These are phyloP conservation scores for Medicago truncatula DNA, from an alignment of 306 rosid species.

Conservation along the genomic window MtrunA17r5.0-ANR NC_053042.1:17329501-17330000, in stretches of 20 bases:
- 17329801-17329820: conserved; percentile 45
- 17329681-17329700: not conserved
- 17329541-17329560: too few relatives aligned
- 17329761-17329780: not conserved
- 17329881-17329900: conserved; percentile 89
- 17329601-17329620: too few relatives aligned
- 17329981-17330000: conserved; percentile 97
- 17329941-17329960: conserved; percentile 92
- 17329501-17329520: too few relatives aligned
- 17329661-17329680: not conserved
- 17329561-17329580: too few relatives aligned
- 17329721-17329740: not conserved
- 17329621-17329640: too few relatives aligned
- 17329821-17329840: conserved; percentile 34
- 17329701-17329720: not conserved
- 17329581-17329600: too few relatives aligned
- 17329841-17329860: not conserved
- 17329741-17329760: conserved; percentile 14
- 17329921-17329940: conserved; percentile 87
- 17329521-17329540: too few relatives aligned
- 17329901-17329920: conserved; percentile 91
- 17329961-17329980: conserved; percentile 77
- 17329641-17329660: too few relatives aligned
- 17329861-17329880: conserved; percentile 45
- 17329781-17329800: conserved; percentile 69